phyloP scores from a whole-genome alignment of 257 asterid genomes.

The Ligustrum vulgare region DNA sequence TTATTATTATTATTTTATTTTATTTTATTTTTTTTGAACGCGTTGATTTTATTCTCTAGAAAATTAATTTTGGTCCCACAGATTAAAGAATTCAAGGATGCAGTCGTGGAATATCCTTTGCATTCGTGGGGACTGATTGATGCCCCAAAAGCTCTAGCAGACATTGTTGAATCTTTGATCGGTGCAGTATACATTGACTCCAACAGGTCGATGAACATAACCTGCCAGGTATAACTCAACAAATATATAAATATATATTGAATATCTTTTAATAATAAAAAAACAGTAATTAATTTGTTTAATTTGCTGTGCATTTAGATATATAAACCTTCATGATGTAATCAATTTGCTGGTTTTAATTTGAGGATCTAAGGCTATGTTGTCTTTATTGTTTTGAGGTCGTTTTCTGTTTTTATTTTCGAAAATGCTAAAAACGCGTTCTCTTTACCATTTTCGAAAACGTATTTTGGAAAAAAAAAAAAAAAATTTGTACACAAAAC shows the following conservation, averaged over 20 bases:
- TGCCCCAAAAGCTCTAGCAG: conserved; percentile 59
- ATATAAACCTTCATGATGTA: too few relatives aligned
- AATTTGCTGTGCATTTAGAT: too few relatives aligned
- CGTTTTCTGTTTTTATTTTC: too few relatives aligned
- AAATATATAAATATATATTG: not conserved
- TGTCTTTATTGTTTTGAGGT: too few relatives aligned
- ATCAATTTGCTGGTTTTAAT: too few relatives aligned
- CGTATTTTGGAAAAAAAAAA: too few relatives aligned
- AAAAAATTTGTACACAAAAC: too few relatives aligned
- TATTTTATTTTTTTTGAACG: not conserved
- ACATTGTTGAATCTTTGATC: conserved; percentile 51
- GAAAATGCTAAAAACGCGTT: too few relatives aligned
- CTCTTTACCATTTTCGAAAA: too few relatives aligned
- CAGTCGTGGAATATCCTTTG: conserved; percentile 36
- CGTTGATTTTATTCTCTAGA: not conserved
- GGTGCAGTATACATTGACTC: conserved; percentile 53
- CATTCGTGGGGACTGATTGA: conserved; percentile 52
- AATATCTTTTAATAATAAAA: not conserved
- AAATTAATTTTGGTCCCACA: not conserved
- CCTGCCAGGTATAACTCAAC: conserved; percentile 39
- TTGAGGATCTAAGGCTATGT: too few relatives aligned
- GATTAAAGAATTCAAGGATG: conserved; percentile 44
- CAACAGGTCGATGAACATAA: conserved; percentile 28
- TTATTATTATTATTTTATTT: too few relatives aligned
- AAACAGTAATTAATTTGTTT: not conserved